phyloP scores from a whole-genome alignment of 345 rosid genomes.

The Bruguiera sexangula region DNA sequence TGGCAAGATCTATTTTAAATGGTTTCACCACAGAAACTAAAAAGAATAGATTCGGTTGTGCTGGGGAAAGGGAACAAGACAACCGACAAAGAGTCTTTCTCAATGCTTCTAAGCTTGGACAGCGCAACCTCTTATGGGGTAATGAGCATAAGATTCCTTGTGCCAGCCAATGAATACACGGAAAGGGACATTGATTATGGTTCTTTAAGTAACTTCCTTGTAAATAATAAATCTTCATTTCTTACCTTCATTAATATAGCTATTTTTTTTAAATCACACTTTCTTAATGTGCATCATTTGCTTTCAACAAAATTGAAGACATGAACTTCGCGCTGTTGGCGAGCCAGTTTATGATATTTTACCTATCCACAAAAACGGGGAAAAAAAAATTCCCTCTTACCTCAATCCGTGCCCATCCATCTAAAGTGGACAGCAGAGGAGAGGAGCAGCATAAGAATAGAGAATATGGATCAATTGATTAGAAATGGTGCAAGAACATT shows the following conservation, averaged over 20 bases:
- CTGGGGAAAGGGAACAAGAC: constrained; percentile 24
- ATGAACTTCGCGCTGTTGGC: no score
- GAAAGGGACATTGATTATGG: background rate
- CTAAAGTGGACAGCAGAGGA: no score
- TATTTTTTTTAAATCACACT: no score
- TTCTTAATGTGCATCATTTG: no score
- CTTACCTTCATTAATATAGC: no score
- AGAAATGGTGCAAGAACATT: background rate
- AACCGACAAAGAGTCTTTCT: background rate
- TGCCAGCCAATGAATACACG: constrained; percentile 31
- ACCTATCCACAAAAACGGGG: no score
- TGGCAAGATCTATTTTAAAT: background rate
- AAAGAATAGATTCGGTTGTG: constrained; percentile 27
- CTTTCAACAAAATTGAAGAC: no score
- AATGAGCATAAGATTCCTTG: constrained; percentile 36
- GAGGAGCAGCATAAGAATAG: background rate
- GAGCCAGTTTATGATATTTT: no score
- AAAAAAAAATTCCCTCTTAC: no score
- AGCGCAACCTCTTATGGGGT: constrained; percentile 24
- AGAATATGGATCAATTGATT: background rate
- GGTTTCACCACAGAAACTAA: background rate
- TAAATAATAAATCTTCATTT: no score
- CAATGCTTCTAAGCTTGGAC: constrained; percentile 18
- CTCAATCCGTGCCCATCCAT: no score
- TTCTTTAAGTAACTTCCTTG: no score